phyloP scores from a whole-genome alignment of 352 stramenopile species.

The Phytophthora sp. region DNA sequence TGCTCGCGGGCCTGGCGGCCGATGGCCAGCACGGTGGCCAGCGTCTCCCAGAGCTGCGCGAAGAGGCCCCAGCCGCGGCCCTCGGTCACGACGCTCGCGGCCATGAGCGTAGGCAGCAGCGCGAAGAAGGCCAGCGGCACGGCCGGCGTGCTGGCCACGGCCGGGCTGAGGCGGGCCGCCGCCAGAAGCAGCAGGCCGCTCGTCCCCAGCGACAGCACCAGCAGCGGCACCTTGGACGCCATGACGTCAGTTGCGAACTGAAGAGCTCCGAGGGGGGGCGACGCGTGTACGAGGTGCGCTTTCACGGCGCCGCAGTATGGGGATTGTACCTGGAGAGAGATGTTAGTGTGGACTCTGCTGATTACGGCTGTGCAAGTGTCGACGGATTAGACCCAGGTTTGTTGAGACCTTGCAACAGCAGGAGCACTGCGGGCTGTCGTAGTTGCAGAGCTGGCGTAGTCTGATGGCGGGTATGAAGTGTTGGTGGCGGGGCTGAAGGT shows the following conservation, averaged over 20 bases:
- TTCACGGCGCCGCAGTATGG: too few relatives aligned
- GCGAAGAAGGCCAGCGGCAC: slow-evolving; percentile 59
- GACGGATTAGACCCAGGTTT: too few relatives aligned
- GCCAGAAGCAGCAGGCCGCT: slow-evolving; percentile 30
- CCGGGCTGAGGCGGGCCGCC: background rate
- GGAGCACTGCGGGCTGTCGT: too few relatives aligned
- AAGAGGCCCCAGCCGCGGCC: slow-evolving; percentile 33
- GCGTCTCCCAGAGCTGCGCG: slow-evolving; percentile 36
- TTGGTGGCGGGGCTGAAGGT: too few relatives aligned
- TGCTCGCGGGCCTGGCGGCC: slow-evolving; percentile 11
- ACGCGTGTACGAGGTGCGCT: too few relatives aligned
- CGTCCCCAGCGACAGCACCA: slow-evolving; percentile 31
- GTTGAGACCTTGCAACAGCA: too few relatives aligned
- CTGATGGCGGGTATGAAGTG: too few relatives aligned
- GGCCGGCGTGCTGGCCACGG: slow-evolving; percentile 13
- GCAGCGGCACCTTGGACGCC: slow-evolving; percentile 42
- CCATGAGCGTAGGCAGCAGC: slow-evolving; percentile 53
- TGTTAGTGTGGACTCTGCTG: too few relatives aligned
- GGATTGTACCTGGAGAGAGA: too few relatives aligned
- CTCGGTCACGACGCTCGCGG: slow-evolving; percentile 50
- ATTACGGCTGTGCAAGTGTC: too few relatives aligned
- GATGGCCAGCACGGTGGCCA: slow-evolving; percentile 27
- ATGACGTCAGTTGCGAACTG: slow-evolving; percentile 22
- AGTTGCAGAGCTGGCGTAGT: too few relatives aligned
- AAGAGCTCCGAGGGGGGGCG: background rate